Evolutionary conservation across 2,329 filamentous ascomycete species (phyloP).

Genomic region (Botrytis cinerea): DNA sequence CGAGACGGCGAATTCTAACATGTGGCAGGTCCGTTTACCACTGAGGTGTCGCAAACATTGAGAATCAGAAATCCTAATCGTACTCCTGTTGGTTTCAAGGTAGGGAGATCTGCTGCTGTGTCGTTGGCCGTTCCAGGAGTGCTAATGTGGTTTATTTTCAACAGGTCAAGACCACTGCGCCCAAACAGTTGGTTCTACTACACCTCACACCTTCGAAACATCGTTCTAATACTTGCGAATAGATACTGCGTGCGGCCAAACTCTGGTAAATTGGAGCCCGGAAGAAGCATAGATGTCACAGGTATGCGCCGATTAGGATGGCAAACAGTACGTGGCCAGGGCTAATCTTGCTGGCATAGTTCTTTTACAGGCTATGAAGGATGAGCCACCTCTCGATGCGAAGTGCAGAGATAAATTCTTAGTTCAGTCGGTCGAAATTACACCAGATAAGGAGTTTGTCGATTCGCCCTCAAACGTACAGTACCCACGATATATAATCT

Average conservation of each 20-base stretch:
- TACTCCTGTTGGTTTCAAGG: constrained; percentile 69
- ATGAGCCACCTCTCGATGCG: constrained; percentile 80
- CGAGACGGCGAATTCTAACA: constrained; percentile 27
- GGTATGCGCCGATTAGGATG: constrained; percentile 56
- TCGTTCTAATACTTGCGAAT: constrained; percentile 26
- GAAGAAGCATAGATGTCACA: constrained; percentile 87
- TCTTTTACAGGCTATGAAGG: constrained; percentile 96
- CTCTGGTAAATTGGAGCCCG: constrained; percentile 91
- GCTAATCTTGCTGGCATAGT: constrained; percentile 55
- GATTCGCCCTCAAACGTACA: constrained; percentile 81
- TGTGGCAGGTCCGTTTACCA: constrained; percentile 62
- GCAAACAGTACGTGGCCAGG: not conserved
- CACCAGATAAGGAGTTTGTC: constrained; percentile 77
- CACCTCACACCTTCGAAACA: not conserved
- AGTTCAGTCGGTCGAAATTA: constrained; percentile 86
- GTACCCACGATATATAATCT: constrained; percentile 43
- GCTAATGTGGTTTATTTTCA: constrained; percentile 10
- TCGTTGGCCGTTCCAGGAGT: constrained; percentile 26
- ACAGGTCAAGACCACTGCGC: constrained; percentile 97
- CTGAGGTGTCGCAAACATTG: constrained; percentile 65
- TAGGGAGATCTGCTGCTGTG: constrained; percentile 43
- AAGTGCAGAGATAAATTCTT: constrained; percentile 98
- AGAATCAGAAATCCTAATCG: constrained; percentile 65
- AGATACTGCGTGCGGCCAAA: constrained; percentile 98
- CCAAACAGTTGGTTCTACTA: constrained; percentile 78